Percentiles rank a stretch among this genome's conserved stretches.
These are phyloP conservation scores for Apostasia shenzhenica DNA, from an alignment of 106 monocot species.

Conservation along the genomic window DNA sequence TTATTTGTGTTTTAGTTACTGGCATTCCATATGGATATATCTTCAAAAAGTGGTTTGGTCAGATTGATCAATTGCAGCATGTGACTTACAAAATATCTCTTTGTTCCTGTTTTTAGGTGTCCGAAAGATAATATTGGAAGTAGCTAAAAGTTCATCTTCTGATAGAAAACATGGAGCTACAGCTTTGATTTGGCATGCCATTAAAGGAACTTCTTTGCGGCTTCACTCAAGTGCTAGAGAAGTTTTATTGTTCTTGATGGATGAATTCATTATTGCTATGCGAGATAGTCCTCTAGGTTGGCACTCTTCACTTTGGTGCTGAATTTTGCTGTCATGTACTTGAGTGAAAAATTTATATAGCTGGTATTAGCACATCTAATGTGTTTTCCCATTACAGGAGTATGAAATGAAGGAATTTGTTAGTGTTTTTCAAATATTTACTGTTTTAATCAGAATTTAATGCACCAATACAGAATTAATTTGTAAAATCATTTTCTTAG, in stretches of 20 bases:
- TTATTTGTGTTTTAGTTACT: neutral
- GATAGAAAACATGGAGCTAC: constrained; percentile 34
- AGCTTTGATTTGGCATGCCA: constrained; percentile 61
- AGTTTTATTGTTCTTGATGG: constrained; percentile 56
- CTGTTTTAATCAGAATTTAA: too few species aligned
- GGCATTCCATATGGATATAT: neutral
- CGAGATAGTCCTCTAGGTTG: constrained; percentile 37
- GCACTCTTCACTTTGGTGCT: constrained; percentile 2
- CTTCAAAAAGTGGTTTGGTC: neutral
- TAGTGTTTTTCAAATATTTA: too few species aligned
- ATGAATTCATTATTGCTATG: constrained; percentile 34
- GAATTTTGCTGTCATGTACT: too few species aligned
- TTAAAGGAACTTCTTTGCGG: constrained; percentile 65
- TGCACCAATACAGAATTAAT: too few species aligned
- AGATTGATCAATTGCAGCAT: neutral
- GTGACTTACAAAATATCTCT: neutral
- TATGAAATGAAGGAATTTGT: too few species aligned
- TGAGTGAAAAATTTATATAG: too few species aligned
- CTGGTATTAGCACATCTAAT: too few species aligned
- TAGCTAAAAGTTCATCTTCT: constrained; percentile 28
- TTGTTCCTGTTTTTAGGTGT: constrained; percentile 39
- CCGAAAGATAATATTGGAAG: constrained; percentile 45
- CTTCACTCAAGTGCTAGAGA: constrained; percentile 78
- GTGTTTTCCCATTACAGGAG: too few species aligned
- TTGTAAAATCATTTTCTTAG: too few species aligned